Base-by-base conservation (phyloP, 441 rosid genomes). In the Syzygium syzygioides region DNA sequence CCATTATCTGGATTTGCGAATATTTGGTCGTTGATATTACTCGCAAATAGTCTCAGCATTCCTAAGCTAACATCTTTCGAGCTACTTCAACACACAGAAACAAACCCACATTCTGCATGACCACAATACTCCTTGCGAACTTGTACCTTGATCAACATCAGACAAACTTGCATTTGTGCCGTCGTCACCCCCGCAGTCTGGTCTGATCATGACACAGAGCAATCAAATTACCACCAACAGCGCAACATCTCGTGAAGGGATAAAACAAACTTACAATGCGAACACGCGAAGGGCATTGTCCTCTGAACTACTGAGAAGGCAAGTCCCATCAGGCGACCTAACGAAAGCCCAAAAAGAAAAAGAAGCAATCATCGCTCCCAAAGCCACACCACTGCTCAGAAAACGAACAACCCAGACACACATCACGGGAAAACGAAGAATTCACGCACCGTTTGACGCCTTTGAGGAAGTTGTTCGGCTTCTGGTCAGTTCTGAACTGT, bases 301-400 rank as follows among this genome's bases (percentile, higher is more conserved):
- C 92, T 97, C 98, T 0, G 96, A 93, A 92, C 93, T 95, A 86
- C 97, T 88, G 86, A 97, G 93, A 90, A 96, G 94, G 89, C 95
- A 94, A 0, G 98, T 95, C 53, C 98, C 98, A 87, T 96, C 99
- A 48, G 98, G 99, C 62, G 99, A 96, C 98, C 98, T 95, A 55
- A 68, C 45, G 79, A 7, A 18, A 17, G 1, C 79, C 79, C 25
- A 66, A 0, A 66, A 32, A 2, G 86, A 18, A 32, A 5, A 66
- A 32, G 14, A 55, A 85, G 83, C 20, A 87, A 41, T 37, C 45
- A 48, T 32, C 14, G 86, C 20, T 85, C 55, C 71, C n/a, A 14
- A 54, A 32, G 55, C 56, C 18, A 59, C 41, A 23, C 7, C 86
- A 19, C 28, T 59, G 55, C 62, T 18, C 85, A 26, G 18, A 14